Conservation (phyloP, 352 stramenopile species). For the Globisporangium paroecandrum region DNA sequence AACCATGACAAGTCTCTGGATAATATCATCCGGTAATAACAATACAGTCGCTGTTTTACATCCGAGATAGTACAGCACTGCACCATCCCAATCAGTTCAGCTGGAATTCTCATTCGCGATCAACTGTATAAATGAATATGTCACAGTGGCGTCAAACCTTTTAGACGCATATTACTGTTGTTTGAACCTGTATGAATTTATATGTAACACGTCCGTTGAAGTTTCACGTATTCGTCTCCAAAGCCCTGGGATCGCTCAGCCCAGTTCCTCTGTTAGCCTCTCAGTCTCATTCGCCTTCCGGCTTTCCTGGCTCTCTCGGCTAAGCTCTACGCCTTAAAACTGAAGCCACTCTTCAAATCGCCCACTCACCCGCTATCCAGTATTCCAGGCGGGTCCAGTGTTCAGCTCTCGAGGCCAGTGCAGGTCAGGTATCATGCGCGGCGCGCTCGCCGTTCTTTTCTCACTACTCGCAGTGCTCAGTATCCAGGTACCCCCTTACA, state of each 20-base stretch:
- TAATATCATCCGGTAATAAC: background rate
- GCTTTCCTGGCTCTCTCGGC: background rate
- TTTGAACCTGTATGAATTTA: background rate
- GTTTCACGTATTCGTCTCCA: background rate
- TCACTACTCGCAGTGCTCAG: background rate
- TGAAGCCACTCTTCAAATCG: background rate
- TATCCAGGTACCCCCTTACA: background rate
- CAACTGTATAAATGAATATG: slow-evolving; percentile 5
- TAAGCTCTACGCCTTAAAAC: background rate
- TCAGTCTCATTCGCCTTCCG: background rate
- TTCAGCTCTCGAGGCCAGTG: background rate
- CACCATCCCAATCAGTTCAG: background rate
- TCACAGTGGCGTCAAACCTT: background rate
- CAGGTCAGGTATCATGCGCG: background rate
- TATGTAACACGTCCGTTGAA: slow-evolving; percentile 1
- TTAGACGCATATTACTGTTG: too few species aligned
- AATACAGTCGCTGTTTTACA: background rate
- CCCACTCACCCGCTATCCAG: background rate
- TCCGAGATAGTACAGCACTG: background rate
- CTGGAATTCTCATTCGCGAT: background rate
- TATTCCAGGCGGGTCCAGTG: background rate
- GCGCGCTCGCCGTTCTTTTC: background rate
- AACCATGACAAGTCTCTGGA: background rate
- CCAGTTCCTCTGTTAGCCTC: background rate
- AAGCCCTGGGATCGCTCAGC: background rate